Percentiles rank a stretch among this genome's conserved stretches.
Conservation (phyloP, 768 basidiomycete genomes). For the Boletus bicolor region DNA sequence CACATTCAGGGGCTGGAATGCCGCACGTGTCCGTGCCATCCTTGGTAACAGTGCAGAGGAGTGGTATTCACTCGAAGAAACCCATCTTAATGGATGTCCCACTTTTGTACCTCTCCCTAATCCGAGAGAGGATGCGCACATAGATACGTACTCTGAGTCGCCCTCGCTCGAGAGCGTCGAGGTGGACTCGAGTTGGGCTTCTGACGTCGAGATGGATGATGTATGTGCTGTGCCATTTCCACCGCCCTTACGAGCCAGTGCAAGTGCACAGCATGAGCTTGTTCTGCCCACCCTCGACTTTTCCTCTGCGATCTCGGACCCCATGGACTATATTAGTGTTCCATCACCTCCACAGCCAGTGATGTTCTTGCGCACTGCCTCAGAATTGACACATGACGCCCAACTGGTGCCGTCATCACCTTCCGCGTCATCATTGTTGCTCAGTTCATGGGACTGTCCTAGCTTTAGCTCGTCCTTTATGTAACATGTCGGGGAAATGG, state of each 20-base stretch:
- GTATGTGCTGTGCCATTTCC: slow-evolving; percentile 3
- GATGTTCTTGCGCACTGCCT: slow-evolving; percentile 22
- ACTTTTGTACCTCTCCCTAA: neutral
- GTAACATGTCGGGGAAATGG: slow-evolving; percentile 5
- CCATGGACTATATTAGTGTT: neutral
- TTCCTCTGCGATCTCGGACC: slow-evolving; percentile 44
- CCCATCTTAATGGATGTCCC: slow-evolving; percentile 17
- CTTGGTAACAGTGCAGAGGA: slow-evolving; percentile 70
- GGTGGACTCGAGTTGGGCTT: slow-evolving; percentile 3
- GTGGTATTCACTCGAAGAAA: slow-evolving; percentile 75
- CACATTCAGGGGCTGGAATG: slow-evolving; percentile 72
- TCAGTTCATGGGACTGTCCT: slow-evolving; percentile 21
- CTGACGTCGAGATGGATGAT: slow-evolving; percentile 8
- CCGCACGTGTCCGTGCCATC: slow-evolving; percentile 57
- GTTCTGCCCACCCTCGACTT: slow-evolving; percentile 77
- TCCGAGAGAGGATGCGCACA: slow-evolving; percentile 1
- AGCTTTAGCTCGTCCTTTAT: slow-evolving; percentile 20
- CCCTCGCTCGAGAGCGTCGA: slow-evolving; percentile 7
- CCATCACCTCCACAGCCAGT: slow-evolving; percentile 12
- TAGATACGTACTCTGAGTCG: neutral
- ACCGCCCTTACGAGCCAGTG: slow-evolving; percentile 24
- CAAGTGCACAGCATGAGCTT: slow-evolving; percentile 64
- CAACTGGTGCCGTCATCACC: neutral
- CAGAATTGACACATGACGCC: slow-evolving; percentile 19
- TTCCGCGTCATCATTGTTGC: neutral